Percentiles rank a stretch among this genome's conserved stretches.
These are phyloP conservation scores for Colletotrichum gigasporum DNA, from an alignment of 2,329 filamentous ascomycete genomes.

Conservation along the genomic window DNA sequence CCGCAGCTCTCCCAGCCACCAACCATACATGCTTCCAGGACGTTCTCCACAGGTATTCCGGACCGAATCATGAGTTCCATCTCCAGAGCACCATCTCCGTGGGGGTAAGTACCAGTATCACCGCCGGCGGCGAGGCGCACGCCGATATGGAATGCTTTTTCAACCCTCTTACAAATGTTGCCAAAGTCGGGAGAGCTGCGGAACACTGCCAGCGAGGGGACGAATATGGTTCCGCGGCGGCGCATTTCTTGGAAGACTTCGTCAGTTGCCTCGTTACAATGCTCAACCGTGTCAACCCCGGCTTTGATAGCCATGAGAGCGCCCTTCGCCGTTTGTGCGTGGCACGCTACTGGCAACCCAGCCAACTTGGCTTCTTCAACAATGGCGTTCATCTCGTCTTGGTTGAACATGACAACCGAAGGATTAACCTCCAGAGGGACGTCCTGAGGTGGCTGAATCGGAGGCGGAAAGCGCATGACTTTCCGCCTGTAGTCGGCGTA, in stretches of 20 bases:
- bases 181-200: conserved; percentile 4
- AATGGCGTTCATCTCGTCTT: conserved; percentile 60
- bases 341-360: conserved; percentile 52
- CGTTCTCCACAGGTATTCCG: conserved; percentile 59
- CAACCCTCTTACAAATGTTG: conserved; percentile 47
- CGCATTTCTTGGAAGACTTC: conserved; percentile 55
- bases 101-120: conserved; percentile 62
- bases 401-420: conserved; percentile 53
- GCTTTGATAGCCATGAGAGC: conserved; percentile 56
- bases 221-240: conserved; percentile 55
- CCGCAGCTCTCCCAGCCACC: conserved; percentile 66
- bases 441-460: conserved; percentile 16
- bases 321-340: conserved; percentile 51
- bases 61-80: conserved; percentile 63
- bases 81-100: conserved; percentile 62
- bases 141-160: conserved; percentile 54
- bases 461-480: conserved; percentile 52
- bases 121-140: conserved; percentile 62
- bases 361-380: conserved; percentile 55
- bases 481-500: conserved; percentile 59
- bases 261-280: conserved; percentile 48
- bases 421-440: conserved; percentile 45
- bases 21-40: conserved; percentile 58
- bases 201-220: conserved; percentile 59
- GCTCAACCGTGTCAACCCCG: conserved; percentile 59